Evolutionary conservation across 2,329 filamentous ascomycete genomes (phyloP), one percentile per base, ranked within the genome.

Genomic region (Trichophyton equinum): DNA sequence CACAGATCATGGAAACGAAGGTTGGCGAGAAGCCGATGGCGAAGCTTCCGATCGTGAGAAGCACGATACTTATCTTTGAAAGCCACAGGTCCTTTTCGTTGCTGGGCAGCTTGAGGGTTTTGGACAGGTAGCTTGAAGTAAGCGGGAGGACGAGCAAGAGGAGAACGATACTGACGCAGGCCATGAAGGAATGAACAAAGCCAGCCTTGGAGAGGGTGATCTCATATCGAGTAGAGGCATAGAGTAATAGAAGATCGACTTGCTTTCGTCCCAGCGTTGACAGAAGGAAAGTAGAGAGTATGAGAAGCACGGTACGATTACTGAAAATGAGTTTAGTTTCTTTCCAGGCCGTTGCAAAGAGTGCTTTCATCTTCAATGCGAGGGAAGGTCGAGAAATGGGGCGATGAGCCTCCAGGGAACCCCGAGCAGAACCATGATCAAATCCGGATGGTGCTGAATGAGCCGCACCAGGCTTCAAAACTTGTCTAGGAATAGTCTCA

Each of bases 151-250:
- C 68, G 33, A 76, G 70, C 1, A 78, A 68, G n/a, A 81, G 74
- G 1, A 79, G 68, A 2, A 77, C 71, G 4, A 80, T 75, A 38
- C 77, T 78, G 7, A 78, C 72, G 2, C 73, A 75, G 1, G 78
- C 76, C 61, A 77, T 76, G 58, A 79, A 73, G 0, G 78, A 77
- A 3, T 77, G 70, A 20, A 80, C 67, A 60, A 76, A 66, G 49
- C 75, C 76, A 58, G 75, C 69, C 55, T 70, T 64, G 0, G 77
- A 76, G 18, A 81, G 70, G 38, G 75, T 74, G 76, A 78, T 80
- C 25, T 68, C 65, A 60, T 80, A 81, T 25, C 78, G 72, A n/a
- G 76, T 77, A 0, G 78, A 80, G 18, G 79, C 76, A 65, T 81
- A 81, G 61, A 79, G 77, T n/a, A 79, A 71, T 13, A 81, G 66